Conservation (phyloP, 2,329 filamentous ascomycete genomes). For the Aspergillus versicolor region DNA sequence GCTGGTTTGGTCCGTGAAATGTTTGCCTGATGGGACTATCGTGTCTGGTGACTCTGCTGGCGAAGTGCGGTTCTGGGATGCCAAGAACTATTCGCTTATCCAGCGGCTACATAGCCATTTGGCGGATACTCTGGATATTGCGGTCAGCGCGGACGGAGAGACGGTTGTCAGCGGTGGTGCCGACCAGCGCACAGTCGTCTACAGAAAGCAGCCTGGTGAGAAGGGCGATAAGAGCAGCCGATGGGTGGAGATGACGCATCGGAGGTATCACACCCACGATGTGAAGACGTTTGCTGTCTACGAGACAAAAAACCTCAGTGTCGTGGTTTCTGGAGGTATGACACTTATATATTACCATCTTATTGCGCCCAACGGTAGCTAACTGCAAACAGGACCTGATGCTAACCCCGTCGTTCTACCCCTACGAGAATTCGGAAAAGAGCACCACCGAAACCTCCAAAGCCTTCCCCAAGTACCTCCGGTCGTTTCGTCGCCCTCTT, state of each 20-base stretch:
- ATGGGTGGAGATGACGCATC: constrained; percentile 85
- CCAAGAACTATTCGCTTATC: constrained; percentile 82
- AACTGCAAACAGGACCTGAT: constrained; percentile 66
- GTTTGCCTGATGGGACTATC: constrained; percentile 81
- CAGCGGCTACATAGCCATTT: constrained; percentile 85
- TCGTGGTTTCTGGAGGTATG: constrained; percentile 85
- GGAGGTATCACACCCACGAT: constrained; percentile 87
- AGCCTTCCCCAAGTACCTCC: constrained; percentile 77
- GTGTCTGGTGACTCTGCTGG: constrained; percentile 94
- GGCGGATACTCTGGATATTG: constrained; percentile 87
- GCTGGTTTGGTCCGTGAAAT: constrained; percentile 91
- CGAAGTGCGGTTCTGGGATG: constrained; percentile 90
- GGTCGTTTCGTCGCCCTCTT: constrained; percentile 68
- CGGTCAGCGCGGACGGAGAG: constrained; percentile 74
- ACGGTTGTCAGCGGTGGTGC: constrained; percentile 87
- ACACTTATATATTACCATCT: too few species aligned
- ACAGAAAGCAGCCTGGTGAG: constrained; percentile 59
- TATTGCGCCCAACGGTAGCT: constrained; percentile 5
- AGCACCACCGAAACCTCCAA: constrained; percentile 80
- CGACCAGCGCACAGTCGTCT: constrained; percentile 82
- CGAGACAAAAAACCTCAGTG: constrained; percentile 77
- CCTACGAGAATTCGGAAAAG: constrained; percentile 71
- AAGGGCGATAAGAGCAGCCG: constrained; percentile 57
- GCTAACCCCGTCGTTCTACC: constrained; percentile 80
- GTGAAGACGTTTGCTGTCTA: constrained; percentile 93